Percentiles rank a stretch among this genome's conserved stretches.
Conservation (phyloP, 1,139 yeast species). For the Yamadazyma songkhlaensis region DNA sequence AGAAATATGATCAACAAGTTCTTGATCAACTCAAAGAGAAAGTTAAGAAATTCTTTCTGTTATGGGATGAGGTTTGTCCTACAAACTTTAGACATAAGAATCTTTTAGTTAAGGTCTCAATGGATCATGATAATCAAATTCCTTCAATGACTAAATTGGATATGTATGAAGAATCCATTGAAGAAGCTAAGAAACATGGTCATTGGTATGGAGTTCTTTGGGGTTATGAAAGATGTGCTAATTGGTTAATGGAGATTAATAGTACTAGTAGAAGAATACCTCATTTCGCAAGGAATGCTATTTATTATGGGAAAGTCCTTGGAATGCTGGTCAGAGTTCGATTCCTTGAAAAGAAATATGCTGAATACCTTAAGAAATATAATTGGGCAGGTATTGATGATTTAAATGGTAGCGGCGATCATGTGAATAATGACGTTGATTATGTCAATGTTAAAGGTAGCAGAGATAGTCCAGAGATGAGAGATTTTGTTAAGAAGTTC, state of each 20-base stretch:
- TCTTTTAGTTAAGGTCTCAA: constrained; percentile 32
- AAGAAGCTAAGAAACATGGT: constrained; percentile 27
- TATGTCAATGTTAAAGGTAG: too few species aligned
- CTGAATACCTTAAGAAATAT: constrained; percentile 18
- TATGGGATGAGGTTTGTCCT: constrained; percentile 37
- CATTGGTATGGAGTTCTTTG: constrained; percentile 41
- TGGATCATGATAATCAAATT: constrained; percentile 15
- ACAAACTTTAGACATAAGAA: constrained; percentile 34
- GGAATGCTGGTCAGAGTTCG: constrained; percentile 15
- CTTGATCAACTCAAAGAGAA: neutral
- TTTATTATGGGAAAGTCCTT: constrained; percentile 18
- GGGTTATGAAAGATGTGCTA: constrained; percentile 44
- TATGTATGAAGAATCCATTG: constrained; percentile 46
- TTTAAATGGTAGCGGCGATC: too few species aligned
- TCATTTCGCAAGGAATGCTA: constrained; percentile 20
- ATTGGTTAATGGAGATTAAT: constrained; percentile 38
- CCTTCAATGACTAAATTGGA: constrained; percentile 39
- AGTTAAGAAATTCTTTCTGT: constrained; percentile 21
- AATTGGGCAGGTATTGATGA: constrained; percentile 33
- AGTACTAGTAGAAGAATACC: constrained; percentile 18
- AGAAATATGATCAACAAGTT: too few species aligned
- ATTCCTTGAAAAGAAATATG: constrained; percentile 16
- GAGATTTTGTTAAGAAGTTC: too few species aligned
- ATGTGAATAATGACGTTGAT: too few species aligned
- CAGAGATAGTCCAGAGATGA: too few species aligned